Evolutionary conservation across 2,329 filamentous ascomycete genomes (phyloP).

Genomic region (Trichoderma endophyticum): DNA sequence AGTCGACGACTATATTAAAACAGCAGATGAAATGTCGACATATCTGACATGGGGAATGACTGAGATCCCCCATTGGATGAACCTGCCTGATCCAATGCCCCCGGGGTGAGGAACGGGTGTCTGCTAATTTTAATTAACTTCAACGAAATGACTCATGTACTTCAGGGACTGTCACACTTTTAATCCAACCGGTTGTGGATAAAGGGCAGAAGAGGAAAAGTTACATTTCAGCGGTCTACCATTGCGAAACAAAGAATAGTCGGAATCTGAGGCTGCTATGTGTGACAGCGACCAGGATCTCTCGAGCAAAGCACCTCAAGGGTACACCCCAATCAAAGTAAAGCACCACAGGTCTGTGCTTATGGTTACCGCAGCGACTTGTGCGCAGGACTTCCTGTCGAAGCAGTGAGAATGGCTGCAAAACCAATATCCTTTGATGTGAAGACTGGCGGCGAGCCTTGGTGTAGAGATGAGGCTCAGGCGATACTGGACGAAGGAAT

Average conservation of each 20-base stretch:
- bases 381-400: not conserved
- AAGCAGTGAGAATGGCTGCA: not conserved
- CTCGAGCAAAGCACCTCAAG: not conserved
- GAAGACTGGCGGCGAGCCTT: not conserved
- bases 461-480: not conserved
- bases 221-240: not conserved
- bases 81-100: slow-evolving; percentile 13
- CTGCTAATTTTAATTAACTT: not conserved
- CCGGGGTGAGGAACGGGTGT: not conserved
- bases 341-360: not conserved
- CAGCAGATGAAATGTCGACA: slow-evolving; percentile 27
- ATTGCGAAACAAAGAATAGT: not conserved
- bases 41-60: slow-evolving; percentile 26
- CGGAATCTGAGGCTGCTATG: not conserved
- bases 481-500: not conserved
- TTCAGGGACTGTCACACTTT: not conserved
- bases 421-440: not conserved
- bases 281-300: not conserved
- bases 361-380: not conserved
- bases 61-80: slow-evolving; percentile 20
- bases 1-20: slow-evolving; percentile 26
- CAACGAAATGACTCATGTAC: too few species aligned
- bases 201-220: not conserved
- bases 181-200: not conserved
- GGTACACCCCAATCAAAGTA: not conserved